Conservation (phyloP, 805 yeast species). For the Candida fluviatilis region DNA sequence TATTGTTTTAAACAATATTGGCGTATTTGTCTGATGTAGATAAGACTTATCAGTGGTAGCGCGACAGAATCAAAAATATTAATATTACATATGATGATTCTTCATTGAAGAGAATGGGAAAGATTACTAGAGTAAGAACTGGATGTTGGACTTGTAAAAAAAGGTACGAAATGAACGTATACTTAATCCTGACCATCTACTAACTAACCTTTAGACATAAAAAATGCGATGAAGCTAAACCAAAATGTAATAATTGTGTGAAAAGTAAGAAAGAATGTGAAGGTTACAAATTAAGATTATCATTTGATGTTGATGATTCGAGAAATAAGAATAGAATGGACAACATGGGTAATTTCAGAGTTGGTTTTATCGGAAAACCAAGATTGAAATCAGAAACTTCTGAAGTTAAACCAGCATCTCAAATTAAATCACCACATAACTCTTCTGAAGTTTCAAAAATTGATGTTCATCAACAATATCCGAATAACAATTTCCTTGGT, state of each 20-base stretch:
- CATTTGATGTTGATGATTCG: constrained; percentile 47
- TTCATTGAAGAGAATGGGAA: constrained; percentile 18
- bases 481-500: too few relatives aligned
- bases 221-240: constrained; percentile 55
- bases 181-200: not conserved
- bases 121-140: constrained; percentile 48
- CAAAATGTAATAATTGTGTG: constrained; percentile 45
- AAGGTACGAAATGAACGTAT: constrained; percentile 26
- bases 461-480: too few relatives aligned
- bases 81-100: too few relatives aligned
- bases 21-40: not conserved
- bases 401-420: not conserved
- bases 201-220: constrained; percentile 36
- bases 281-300: constrained; percentile 46
- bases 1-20: not conserved
- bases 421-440: not conserved
- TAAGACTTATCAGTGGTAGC: not conserved
- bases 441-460: too few relatives aligned
- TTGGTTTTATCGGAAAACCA: constrained; percentile 6
- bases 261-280: constrained; percentile 43
- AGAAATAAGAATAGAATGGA: constrained; percentile 4
- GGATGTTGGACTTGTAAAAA: constrained; percentile 59
- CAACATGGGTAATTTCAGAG: constrained; percentile 1
- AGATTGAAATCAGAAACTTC: not conserved
- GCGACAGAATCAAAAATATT: not conserved